A percentile compares a stretch with the other conserved stretches of the same genome.
These are phyloP conservation scores for Debaryomyces prosopidis DNA, from an alignment of 805 yeast species.

Conservation along the genomic window DNA sequence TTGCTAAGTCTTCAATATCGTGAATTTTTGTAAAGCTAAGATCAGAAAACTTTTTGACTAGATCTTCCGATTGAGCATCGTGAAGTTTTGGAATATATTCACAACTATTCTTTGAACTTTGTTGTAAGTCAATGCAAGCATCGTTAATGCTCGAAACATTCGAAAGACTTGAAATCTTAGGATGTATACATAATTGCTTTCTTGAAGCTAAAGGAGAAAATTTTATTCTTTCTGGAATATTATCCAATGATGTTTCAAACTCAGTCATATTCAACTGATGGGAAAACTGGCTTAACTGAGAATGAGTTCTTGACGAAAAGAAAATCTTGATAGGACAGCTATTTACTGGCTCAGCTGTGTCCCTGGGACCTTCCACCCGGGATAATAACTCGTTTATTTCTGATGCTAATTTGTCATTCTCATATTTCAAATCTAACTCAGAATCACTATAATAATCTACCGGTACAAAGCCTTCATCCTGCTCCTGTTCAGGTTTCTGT, in stretches of 20 bases:
- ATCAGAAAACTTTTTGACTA: constrained; percentile 51
- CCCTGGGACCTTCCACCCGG: constrained; percentile 35
- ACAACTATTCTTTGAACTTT: constrained; percentile 26
- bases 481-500: constrained; percentile 2
- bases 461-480: constrained; percentile 22
- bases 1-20: constrained; percentile 78
- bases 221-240: constrained; percentile 54
- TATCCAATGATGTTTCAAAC: constrained; percentile 61
- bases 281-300: constrained; percentile 81
- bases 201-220: constrained; percentile 79
- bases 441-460: constrained; percentile 37
- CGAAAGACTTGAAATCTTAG: constrained; percentile 50
- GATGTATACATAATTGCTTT: constrained; percentile 79
- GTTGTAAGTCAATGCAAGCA: constrained; percentile 73
- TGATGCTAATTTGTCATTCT: constrained; percentile 33
- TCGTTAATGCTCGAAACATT: constrained; percentile 68
- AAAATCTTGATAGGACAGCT: constrained; percentile 47
- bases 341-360: constrained; percentile 17
- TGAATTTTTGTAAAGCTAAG: constrained; percentile 54
- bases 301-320: constrained; percentile 87
- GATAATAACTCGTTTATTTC: constrained; percentile 53
- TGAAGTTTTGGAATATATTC: constrained; percentile 16
- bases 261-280: constrained; percentile 63
- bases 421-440: constrained; percentile 13
- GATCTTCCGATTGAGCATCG: constrained; percentile 20